Conservation (phyloP, 2,329 filamentous ascomycete species). For the Ceratocystis destructans region DNA sequence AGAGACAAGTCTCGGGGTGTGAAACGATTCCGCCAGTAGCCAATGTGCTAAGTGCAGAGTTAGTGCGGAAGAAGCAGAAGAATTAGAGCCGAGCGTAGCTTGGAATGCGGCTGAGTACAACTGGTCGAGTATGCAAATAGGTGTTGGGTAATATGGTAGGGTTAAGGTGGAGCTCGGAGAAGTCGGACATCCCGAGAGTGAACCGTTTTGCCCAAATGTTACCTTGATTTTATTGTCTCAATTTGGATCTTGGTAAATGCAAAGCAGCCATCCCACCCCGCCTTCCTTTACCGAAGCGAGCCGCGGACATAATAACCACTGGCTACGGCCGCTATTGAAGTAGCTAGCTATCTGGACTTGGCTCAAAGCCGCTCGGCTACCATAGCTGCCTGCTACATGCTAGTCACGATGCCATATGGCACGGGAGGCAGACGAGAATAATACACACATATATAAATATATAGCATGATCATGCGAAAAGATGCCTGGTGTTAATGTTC, state of each 20-base stretch:
- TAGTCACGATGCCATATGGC: background rate
- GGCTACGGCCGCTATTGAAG: background rate
- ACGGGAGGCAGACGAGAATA: background rate
- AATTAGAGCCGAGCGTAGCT: constrained; percentile 5
- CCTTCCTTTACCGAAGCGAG: background rate
- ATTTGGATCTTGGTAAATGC: background rate
- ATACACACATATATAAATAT: no score
- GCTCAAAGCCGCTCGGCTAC: background rate
- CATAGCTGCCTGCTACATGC: background rate
- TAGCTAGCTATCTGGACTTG: background rate
- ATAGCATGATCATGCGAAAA: background rate
- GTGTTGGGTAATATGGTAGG: background rate
- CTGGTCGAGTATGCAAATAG: background rate
- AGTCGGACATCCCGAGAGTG: background rate
- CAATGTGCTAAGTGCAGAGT: constrained; percentile 37
- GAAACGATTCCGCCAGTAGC: constrained; percentile 21
- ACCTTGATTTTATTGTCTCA: background rate
- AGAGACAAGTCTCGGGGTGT: constrained; percentile 22
- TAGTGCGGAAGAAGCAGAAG: constrained; percentile 47
- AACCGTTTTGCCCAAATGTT: background rate
- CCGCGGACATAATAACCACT: background rate
- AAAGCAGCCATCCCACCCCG: background rate
- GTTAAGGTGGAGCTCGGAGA: background rate
- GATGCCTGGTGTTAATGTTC: no score
- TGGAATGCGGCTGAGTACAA: background rate